phyloP scores from a whole-genome alignment of 495 filamentous ascomycete species.

The Tuber borchii region DNA sequence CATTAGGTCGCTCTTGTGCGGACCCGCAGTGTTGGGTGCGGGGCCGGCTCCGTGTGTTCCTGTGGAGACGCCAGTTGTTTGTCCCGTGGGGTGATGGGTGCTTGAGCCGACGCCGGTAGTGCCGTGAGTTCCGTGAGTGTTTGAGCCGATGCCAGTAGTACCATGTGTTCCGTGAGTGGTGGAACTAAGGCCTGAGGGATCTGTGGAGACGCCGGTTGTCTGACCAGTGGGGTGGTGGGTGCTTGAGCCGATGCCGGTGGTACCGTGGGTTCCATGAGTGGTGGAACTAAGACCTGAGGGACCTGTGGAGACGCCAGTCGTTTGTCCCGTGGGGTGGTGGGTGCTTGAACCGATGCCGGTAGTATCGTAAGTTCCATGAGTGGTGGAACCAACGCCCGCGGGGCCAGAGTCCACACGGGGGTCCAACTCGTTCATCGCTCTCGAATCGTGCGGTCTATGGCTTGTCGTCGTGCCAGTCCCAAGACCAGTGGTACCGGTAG shows the following conservation, averaged over 20 bases:
- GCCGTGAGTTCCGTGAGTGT: constrained; percentile 14
- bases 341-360: constrained; percentile 12
- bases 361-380: constrained; percentile 1
- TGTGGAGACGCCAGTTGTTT: constrained; percentile 9
- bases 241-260: constrained; percentile 9
- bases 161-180: too few relatives aligned
- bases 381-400: too few relatives aligned
- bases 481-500: constrained; percentile 1
- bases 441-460: constrained; percentile 48
- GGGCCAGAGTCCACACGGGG: constrained; percentile 41
- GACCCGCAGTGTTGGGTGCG: constrained; percentile 44
- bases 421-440: constrained; percentile 48
- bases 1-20: constrained; percentile 47
- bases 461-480: constrained; percentile 43
- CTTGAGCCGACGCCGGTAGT: constrained; percentile 13
- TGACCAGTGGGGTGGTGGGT: background rate
- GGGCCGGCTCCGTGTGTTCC: too few relatives aligned
- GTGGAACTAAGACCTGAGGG: background rate
- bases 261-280: constrained; percentile 15
- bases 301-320: too few relatives aligned
- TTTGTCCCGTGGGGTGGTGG: background rate
- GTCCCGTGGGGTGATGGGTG: background rate
- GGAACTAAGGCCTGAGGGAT: too few relatives aligned
- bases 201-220: constrained; percentile 10
- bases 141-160: too few relatives aligned